These are phyloP conservation scores for Rhodotorula sphaerocarpa DNA, from an alignment of 768 basidiomycete species.

Conservation along the genomic window DNA sequence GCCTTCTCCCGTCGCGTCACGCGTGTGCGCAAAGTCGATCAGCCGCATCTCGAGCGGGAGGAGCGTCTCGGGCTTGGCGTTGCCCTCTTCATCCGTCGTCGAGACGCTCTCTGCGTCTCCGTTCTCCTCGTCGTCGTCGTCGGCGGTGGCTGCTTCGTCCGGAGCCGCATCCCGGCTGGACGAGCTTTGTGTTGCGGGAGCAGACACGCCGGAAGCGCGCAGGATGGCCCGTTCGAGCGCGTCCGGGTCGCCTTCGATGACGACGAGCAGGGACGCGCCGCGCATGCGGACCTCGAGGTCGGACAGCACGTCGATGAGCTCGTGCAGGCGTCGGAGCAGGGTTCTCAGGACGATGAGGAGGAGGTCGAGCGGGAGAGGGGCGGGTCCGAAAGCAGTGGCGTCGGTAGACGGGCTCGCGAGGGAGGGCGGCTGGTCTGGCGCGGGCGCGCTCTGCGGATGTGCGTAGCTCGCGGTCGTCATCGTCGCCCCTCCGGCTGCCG, in stretches of 20 bases:
- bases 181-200: too few species aligned
- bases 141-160: conserved; percentile 42
- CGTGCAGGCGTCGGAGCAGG: conserved; percentile 47
- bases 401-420: neutral
- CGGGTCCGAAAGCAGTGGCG: neutral
- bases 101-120: conserved; percentile 18
- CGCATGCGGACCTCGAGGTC: conserved; percentile 67
- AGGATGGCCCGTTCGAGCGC: conserved; percentile 43
- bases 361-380: conserved; percentile 42
- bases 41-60: conserved; percentile 60
- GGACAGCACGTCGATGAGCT: conserved; percentile 50
- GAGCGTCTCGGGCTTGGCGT: conserved; percentile 22
- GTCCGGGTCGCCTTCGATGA: conserved; percentile 62
- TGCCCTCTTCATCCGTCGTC: conserved; percentile 32
- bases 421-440: too few species aligned
- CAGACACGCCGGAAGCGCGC: conserved; percentile 7
- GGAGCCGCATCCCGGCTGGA: conserved; percentile 23
- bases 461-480: too few species aligned
- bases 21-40: conserved; percentile 92
- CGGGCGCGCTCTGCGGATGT: too few species aligned
- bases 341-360: conserved; percentile 56
- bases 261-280: conserved; percentile 67
- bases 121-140: conserved; percentile 43
- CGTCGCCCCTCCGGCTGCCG: too few species aligned
- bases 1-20: conserved; percentile 50